A percentile compares a stretch with the other conserved stretches of the same genome.
phyloP scores from a whole-genome alignment of 768 basidiomycete species.

The Lentinula sp. region DNA sequence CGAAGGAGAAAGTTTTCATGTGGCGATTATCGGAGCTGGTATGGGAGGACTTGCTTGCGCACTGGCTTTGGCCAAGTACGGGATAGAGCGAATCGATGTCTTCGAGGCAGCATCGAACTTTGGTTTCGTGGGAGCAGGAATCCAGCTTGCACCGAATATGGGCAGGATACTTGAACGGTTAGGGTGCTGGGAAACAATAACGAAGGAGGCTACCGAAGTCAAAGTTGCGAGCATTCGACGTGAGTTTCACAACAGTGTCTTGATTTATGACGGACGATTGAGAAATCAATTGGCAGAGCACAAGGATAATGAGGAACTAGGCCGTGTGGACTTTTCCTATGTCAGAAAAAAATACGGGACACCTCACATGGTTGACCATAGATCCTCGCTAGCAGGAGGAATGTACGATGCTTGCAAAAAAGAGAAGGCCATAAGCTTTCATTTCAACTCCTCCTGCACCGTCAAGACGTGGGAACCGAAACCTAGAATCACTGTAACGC shows the following conservation, averaged over 20 bases:
- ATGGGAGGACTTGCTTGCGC: conserved; percentile 24
- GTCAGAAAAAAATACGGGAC: conserved; percentile 22
- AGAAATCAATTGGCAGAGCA: background rate
- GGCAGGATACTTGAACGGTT: conserved; percentile 21
- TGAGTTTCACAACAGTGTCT: conserved; percentile 5
- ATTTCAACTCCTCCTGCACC: conserved; percentile 17
- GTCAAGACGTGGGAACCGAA: conserved; percentile 20
- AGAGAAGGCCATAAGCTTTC: conserved; percentile 20
- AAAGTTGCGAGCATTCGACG: conserved; percentile 20
- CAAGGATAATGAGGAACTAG: conserved; percentile 22
- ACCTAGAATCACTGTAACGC: conserved; percentile 10
- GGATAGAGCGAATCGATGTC: conserved; percentile 23
- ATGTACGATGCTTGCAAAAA: conserved; percentile 20
- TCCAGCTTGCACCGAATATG: conserved; percentile 30
- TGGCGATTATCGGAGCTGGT: conserved; percentile 15
- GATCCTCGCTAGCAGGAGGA: conserved; percentile 23
- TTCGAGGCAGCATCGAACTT: conserved; percentile 22
- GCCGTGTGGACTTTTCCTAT: conserved; percentile 20
- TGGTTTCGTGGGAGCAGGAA: conserved; percentile 29
- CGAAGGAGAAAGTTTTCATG: conserved; percentile 3
- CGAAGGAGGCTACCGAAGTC: conserved; percentile 20
- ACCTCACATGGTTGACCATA: conserved; percentile 28
- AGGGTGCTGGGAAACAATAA: conserved; percentile 22
- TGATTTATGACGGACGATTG: background rate
- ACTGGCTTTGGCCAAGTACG: conserved; percentile 20